Evolutionary conservation across 2,329 filamentous ascomycete genomes (phyloP).

Genomic region (Aureobasidium sp.): DNA sequence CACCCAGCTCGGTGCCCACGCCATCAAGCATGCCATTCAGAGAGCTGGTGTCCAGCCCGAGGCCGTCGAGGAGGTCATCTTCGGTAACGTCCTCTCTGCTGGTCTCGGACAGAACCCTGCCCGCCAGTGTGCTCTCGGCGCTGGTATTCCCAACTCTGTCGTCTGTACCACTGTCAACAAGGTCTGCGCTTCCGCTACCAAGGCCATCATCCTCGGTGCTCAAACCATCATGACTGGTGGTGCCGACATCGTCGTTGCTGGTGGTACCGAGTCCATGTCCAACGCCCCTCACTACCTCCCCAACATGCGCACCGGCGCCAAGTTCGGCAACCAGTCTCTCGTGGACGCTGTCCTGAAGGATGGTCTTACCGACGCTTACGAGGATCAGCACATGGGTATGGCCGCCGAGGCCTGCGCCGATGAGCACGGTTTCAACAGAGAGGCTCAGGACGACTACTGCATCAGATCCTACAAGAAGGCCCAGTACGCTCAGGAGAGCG

Average conservation of each 20-base stretch:
- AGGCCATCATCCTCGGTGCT: constrained; percentile 87
- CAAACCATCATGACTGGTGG: constrained; percentile 98
- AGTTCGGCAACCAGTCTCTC: constrained; percentile 86
- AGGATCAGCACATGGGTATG: constrained; percentile 95
- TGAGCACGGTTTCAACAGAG: constrained; percentile 73
- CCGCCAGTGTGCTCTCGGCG: constrained; percentile 84
- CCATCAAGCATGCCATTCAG: constrained; percentile 87
- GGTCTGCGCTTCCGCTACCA: constrained; percentile 92
- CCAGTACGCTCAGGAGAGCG: constrained; percentile 73
- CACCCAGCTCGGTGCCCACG: constrained; percentile 77
- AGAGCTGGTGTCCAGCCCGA: constrained; percentile 80
- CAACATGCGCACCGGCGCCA: constrained; percentile 75
- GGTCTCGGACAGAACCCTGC: constrained; percentile 94
- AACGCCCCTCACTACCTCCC: constrained; percentile 95
- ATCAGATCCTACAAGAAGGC: constrained; percentile 93
- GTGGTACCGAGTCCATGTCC: constrained; percentile 97
- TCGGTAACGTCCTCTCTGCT: constrained; percentile 95
- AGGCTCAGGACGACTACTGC: constrained; percentile 90
- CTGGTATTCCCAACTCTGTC: constrained; percentile 71
- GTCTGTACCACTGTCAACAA: constrained; percentile 96
- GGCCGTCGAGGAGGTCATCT: constrained; percentile 92
- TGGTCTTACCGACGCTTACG: constrained; percentile 88
- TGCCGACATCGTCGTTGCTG: constrained; percentile 85
- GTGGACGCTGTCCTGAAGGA: constrained; percentile 92
- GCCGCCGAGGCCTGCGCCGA: constrained; percentile 84